Evolutionary conservation across 2,329 filamentous ascomycete genomes (phyloP), one percentile per base, ranked within the genome.

Genomic region (Ilyonectria robusta): DNA sequence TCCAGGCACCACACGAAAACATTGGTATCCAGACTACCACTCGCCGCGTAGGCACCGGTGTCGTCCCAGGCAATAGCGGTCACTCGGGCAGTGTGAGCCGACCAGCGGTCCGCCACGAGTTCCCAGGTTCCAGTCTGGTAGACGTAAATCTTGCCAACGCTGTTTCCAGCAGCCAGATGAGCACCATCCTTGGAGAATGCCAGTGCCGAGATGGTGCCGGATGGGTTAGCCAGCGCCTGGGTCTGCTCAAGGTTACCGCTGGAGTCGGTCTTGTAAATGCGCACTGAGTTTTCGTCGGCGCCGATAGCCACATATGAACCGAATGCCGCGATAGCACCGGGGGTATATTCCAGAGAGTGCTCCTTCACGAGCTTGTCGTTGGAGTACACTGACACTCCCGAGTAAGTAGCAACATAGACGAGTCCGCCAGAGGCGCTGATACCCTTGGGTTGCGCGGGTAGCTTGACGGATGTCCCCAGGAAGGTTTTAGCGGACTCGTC

Each of bases 1-100:
- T 84, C 86, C 62, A 98, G 81, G 79, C 94, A 97, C 94, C 96
- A 99, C 33, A 97, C 91, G 78, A 94, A 95, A 21, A 99, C 88
- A 76, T 97, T 94, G 0, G 95, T 98, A 79, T 99, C 96, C 56
- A 99, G 83, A 51, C 90, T 92, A 13, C 95, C 95, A 78, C 93
- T 97, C 21, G 90, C 94, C 3, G 95, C 91, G 78, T 94, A 93
- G 23, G 91, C 92, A 13, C 92, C 93, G 19, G 89, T 88, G 19
- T 87, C 84, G 75, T 95, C 94, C 96, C 96, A 99, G 15, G 91
- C 84, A 67, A 90, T 85, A 71, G 84, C 83, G 37, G 84, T 87
- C 21, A 90, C 86, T 44, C 87, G 84, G 11, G 86, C 87, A 58
- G 87, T 90, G 77, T 90, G 88, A 54, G 88, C 86, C 40, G 87